A percentile compares a stretch with the other conserved stretches of the same genome.
These are phyloP conservation scores for Pezizomycotina sp. DNA, from an alignment of 2,329 filamentous ascomycete genomes.

Conservation along the genomic window DNA sequence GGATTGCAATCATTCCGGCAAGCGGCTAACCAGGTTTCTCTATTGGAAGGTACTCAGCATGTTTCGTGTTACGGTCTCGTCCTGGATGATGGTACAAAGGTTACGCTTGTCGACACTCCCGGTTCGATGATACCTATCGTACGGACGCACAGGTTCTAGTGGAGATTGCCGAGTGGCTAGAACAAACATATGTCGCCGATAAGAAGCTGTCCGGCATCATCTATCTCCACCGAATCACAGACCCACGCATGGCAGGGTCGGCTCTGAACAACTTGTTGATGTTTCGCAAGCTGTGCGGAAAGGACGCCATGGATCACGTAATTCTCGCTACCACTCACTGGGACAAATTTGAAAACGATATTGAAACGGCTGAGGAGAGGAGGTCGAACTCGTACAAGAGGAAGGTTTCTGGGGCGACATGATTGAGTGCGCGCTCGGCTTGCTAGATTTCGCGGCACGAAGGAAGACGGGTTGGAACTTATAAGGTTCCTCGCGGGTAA, in stretches of 20 bases:
- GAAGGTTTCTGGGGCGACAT: too few relatives aligned
- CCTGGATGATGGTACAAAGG: conserved; percentile 9
- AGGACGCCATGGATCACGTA: conserved; percentile 27
- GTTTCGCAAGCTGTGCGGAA: conserved; percentile 31
- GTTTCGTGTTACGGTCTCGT: not conserved
- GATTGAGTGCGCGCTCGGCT: too few relatives aligned
- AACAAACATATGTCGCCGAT: conserved; percentile 25
- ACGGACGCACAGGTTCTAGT: conserved; percentile 33
- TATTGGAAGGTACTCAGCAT: not conserved
- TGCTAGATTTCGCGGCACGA: too few relatives aligned
- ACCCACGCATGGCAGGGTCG: conserved; percentile 27
- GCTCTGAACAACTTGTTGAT: conserved; percentile 28
- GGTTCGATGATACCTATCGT: conserved; percentile 33
- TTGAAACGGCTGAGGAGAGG: too few relatives aligned
- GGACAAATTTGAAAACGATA: too few relatives aligned
- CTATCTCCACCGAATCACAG: conserved; percentile 30
- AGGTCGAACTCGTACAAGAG: too few relatives aligned
- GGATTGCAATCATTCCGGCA: not conserved
- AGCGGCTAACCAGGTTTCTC: not conserved
- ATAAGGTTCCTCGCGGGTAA: too few relatives aligned
- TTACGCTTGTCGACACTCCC: conserved; percentile 33
- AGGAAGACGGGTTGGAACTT: too few relatives aligned
- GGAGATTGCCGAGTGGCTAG: conserved; percentile 32
- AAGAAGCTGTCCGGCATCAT: conserved; percentile 28
- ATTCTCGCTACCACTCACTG: conserved; percentile 31